phyloP scores from a whole-genome alignment of 1,284 basidiomycete species.

The Tausonia pullulans region DNA sequence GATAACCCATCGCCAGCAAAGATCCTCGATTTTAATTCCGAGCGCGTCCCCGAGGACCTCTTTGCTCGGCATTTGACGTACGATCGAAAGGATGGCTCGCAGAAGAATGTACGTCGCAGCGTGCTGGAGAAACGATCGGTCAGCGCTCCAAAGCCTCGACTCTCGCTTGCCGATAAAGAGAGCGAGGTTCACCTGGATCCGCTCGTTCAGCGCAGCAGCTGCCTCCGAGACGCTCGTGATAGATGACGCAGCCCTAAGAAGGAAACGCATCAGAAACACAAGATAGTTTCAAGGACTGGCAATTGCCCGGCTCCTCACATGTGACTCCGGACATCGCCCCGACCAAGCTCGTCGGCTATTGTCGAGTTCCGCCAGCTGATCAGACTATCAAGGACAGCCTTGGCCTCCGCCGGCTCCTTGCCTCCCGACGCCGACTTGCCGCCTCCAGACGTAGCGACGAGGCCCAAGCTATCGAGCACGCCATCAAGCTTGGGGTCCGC shows the following conservation, averaged over 20 bases:
- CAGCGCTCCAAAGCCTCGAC: neutral
- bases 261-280: too few species aligned
- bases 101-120: conserved; percentile 81
- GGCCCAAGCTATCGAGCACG: conserved; percentile 13
- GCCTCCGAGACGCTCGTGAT: conserved; percentile 36
- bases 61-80: conserved; percentile 52
- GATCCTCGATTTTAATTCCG: conserved; percentile 68
- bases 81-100: conserved; percentile 64
- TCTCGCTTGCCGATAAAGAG: too few species aligned
- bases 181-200: conserved; percentile 43
- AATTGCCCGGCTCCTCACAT: conserved; percentile 12
- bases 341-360: conserved; percentile 28
- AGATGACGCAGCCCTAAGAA: too few species aligned
- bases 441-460: conserved; percentile 8
- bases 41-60: conserved; percentile 64
- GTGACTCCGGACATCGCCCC: conserved; percentile 27
- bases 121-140: conserved; percentile 31
- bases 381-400: conserved; percentile 7
- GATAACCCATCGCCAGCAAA: conserved; percentile 11
- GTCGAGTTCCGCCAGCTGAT: conserved; percentile 7
- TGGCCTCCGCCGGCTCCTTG: conserved; percentile 5
- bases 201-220: conserved; percentile 51
- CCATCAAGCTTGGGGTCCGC: conserved; percentile 10
- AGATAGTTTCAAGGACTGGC: too few species aligned
- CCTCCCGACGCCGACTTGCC: neutral